Evolutionary conservation across 1,139 yeast species (phyloP).

Genomic region (Geotrichum reessii): DNA sequence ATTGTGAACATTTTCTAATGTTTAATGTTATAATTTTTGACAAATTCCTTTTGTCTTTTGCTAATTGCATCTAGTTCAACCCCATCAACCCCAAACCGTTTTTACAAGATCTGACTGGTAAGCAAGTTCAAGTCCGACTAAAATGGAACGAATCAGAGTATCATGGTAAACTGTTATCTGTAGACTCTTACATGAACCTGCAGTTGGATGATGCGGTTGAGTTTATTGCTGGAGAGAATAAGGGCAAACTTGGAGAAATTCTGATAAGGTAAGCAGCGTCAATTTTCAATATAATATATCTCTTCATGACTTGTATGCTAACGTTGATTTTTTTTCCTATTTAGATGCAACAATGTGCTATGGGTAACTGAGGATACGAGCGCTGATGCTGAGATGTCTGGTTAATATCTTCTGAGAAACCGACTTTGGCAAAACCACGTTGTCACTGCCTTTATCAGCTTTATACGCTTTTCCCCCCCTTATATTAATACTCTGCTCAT

Average conservation of each 20-base stretch:
- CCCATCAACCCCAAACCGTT: constrained; percentile 91
- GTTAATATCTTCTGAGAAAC: neutral
- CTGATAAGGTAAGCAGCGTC: constrained; percentile 54
- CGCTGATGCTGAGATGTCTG: neutral
- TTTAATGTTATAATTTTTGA: neutral
- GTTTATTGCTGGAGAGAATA: constrained; percentile 46
- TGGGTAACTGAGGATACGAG: constrained; percentile 36
- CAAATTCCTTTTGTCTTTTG: too few species aligned
- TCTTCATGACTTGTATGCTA: neutral
- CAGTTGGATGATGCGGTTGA: constrained; percentile 71
- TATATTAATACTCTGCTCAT: neutral
- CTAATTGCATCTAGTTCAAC: constrained; percentile 44
- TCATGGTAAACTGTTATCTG: constrained; percentile 69
- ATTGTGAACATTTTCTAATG: neutral
- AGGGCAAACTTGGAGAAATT: constrained; percentile 70
- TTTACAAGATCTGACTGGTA: constrained; percentile 64
- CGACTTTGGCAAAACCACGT: neutral
- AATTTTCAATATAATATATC: neutral
- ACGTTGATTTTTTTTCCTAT: constrained; percentile 17
- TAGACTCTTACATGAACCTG: constrained; percentile 90
- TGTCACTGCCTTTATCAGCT: neutral
- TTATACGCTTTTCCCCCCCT: neutral
- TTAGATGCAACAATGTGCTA: constrained; percentile 41
- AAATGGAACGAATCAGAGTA: constrained; percentile 95
- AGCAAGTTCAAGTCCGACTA: constrained; percentile 72